Percentiles rank a stretch among this genome's conserved stretches.
Conservation (phyloP, 1,284 basidiomycete genomes). For the Caloboletus firmus region DNA sequence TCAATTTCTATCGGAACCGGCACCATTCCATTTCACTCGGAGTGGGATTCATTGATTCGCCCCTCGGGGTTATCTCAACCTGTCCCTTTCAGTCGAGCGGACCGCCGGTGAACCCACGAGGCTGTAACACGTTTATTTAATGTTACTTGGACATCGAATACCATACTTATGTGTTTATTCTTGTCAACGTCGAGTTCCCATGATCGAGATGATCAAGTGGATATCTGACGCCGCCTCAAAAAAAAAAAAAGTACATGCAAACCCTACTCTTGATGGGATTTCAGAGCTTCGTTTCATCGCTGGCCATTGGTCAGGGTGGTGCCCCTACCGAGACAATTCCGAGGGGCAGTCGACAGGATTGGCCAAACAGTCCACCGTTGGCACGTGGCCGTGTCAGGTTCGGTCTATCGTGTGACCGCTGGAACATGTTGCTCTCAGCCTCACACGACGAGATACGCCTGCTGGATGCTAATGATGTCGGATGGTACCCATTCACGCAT, state of each 20-base stretch:
- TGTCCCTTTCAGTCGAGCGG: conserved; percentile 18
- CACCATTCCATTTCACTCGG: conserved; percentile 26
- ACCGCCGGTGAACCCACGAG: conserved; percentile 31
- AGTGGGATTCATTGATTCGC: conserved; percentile 34
- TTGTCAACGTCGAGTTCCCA: conserved; percentile 10
- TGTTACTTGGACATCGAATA: conserved; percentile 25
- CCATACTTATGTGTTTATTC: conserved; percentile 17
- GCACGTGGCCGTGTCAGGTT: conserved; percentile 7
- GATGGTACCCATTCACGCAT: not conserved
- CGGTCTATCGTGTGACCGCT: conserved; percentile 6
- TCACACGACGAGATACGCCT: not conserved
- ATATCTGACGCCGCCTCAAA: conserved; percentile 11
- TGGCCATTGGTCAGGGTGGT: not conserved
- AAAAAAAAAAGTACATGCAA: not conserved
- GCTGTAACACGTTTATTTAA: conserved; percentile 38
- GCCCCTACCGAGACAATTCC: conserved; percentile 6
- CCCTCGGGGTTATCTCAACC: conserved; percentile 32
- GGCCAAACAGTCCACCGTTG: not conserved
- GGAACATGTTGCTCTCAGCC: no score
- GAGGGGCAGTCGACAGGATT: conserved; percentile 15
- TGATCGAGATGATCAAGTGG: conserved; percentile 26
- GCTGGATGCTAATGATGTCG: not conserved
- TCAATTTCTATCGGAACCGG: conserved; percentile 38
- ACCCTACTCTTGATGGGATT: not conserved
- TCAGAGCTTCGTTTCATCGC: not conserved